Base-by-base conservation (phyloP, 2,329 filamentous ascomycete species). In the Aspergillus clavatus region DNA sequence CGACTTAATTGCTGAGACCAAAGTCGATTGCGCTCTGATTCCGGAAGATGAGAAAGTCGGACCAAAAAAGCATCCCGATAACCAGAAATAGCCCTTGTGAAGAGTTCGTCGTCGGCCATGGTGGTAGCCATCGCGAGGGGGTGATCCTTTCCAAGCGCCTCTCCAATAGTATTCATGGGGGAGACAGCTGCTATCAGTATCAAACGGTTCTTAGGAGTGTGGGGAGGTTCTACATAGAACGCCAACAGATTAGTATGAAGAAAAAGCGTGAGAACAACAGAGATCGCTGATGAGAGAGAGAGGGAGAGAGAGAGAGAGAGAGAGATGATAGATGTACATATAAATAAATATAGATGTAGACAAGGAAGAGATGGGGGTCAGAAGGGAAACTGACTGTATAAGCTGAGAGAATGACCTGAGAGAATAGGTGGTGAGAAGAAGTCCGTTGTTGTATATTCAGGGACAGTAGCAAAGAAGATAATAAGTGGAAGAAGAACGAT, bases 11-110 rank as follows among this genome's bases (percentile, higher is more conserved):
- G 62, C 47, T 61, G 62, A 45, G 55, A 65, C 69, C 69, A 72
- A 46, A 70, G 68, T 43, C 63, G 57, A 53, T 68, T 63, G 42
- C 66, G 62, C 58, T 71, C 60, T 26, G 57, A 51, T 61, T 71
- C 69, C 54, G 68, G 54, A 45, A 71, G 66, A 48, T 70, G 62
- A 55, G 66, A 61, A 47, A 66, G 57, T 48, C 66, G 59, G 58
- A 58, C 63, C 67, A 66, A 70, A 59, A 71, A 72, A 33, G 56
- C 59, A 38, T 69, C 64, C 53, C 66, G 66, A 52, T 68, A 70
- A 43, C 66, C 63, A 53, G 67, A 67, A 40, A 71, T 68, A 45
- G 66, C 67, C 53, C 63, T 60, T 36, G 59, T 65, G 51, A 71
- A 69, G 36, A 69, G 58, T 51, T 64, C 65, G 52, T 69, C 65